These are phyloP conservation scores for Metarhizium anisopliae DNA, from an alignment of 2,329 filamentous ascomycete genomes.

Conservation along the genomic window DNA sequence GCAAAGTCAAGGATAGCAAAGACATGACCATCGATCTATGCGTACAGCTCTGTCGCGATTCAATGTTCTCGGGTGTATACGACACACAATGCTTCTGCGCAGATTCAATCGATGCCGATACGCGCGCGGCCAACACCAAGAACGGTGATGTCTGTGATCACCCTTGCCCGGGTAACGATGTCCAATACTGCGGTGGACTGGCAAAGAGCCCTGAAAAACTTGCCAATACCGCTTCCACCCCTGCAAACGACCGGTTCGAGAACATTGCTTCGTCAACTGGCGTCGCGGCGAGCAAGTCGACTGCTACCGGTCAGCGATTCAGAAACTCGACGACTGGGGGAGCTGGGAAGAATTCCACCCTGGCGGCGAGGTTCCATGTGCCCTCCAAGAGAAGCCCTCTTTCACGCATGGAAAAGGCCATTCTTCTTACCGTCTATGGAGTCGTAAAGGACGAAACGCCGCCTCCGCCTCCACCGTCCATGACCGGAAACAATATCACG, in stretches of 20 bases:
- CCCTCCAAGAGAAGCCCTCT: neutral
- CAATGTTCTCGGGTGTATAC: constrained; percentile 30
- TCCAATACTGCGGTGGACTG: constrained; percentile 33
- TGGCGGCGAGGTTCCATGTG: neutral
- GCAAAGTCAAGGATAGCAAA: constrained; percentile 14
- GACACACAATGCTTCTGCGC: constrained; percentile 37
- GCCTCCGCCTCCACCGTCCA: constrained; percentile 25
- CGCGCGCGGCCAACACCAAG: constrained; percentile 18
- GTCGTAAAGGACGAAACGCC: constrained; percentile 19
- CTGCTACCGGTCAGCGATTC: neutral
- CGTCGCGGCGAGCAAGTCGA: neutral
- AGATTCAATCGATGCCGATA: constrained; percentile 27
- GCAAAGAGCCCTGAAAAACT: constrained; percentile 3
- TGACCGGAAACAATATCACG: constrained; percentile 14
- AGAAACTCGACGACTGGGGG: neutral
- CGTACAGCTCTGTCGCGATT: constrained; percentile 24
- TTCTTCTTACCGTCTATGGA: constrained; percentile 36
- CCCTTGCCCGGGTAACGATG: constrained; percentile 31
- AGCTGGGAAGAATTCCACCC: neutral
- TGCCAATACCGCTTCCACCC: constrained; percentile 2
- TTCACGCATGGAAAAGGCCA: constrained; percentile 6
- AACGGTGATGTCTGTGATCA: constrained; percentile 20
- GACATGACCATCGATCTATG: constrained; percentile 33
- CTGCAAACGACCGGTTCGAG: neutral
- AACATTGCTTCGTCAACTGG: neutral